Conservation (phyloP, 257 asterid genomes). For the Lantana camara region DNA sequence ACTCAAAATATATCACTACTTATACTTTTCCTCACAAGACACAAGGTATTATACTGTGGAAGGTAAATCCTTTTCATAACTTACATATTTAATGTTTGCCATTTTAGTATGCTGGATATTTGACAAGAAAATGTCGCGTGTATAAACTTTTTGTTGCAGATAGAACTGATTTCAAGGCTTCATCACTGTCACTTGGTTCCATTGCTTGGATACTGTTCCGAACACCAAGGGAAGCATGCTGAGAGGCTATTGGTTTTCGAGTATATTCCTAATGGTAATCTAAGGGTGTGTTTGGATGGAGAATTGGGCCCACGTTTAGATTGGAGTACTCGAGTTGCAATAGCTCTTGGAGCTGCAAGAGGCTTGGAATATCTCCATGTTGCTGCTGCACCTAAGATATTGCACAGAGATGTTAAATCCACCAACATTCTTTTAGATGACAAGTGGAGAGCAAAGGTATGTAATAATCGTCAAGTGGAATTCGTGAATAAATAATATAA, state of each 20-base stretch:
- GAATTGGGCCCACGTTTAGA: conserved; percentile 56
- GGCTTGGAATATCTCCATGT: conserved; percentile 98
- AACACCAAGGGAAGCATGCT: conserved; percentile 65
- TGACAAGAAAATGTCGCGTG: background rate
- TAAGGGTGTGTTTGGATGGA: conserved; percentile 85
- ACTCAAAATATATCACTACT: too few species aligned
- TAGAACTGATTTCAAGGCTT: conserved; percentile 85
- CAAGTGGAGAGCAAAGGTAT: conserved; percentile 91
- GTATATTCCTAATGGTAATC: conserved; percentile 77
- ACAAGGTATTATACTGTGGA: too few species aligned
- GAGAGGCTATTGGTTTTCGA: conserved; percentile 91
- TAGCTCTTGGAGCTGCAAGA: conserved; percentile 99
- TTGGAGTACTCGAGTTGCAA: conserved; percentile 73
- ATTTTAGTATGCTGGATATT: background rate
- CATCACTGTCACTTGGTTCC: conserved; percentile 96
- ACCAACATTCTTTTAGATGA: conserved; percentile 91
- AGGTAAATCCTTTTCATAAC: too few species aligned
- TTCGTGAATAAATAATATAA: background rate
- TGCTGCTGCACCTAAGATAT: conserved; percentile 95
- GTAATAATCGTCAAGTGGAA: conserved; percentile 12
- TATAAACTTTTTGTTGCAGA: conserved; percentile 43
- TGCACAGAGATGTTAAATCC: conserved; percentile 97
- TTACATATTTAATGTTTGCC: too few species aligned
- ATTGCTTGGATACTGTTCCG: conserved; percentile 89
- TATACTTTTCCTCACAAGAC: too few species aligned